Conservation (phyloP, 495 filamentous ascomycete genomes). For the Aspergillus conjunctus region DNA sequence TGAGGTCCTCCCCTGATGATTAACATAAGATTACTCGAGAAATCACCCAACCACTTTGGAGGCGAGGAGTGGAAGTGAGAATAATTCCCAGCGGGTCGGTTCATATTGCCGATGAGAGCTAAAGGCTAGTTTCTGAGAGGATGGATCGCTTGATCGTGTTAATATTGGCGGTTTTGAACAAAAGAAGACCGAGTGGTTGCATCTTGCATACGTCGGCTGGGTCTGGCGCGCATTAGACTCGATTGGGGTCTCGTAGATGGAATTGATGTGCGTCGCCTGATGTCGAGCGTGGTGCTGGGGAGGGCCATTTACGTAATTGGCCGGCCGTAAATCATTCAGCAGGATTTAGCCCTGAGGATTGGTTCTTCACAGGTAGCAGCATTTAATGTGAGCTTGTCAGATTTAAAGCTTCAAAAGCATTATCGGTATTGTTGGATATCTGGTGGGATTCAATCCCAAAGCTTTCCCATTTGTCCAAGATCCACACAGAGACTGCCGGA, state of each 20-base stretch:
- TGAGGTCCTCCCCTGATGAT: background rate
- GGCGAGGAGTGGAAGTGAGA: too few relatives aligned
- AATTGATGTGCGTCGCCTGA: background rate
- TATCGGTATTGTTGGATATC: too few relatives aligned
- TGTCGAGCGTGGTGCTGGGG: background rate
- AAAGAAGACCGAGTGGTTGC: too few relatives aligned
- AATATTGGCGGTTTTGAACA: too few relatives aligned
- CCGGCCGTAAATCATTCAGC: conserved; percentile 4
- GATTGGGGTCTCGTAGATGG: too few relatives aligned
- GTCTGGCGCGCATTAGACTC: background rate
- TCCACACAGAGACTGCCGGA: too few relatives aligned
- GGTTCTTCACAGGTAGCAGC: background rate
- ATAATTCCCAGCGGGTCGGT: conserved; percentile 2
- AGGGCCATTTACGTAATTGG: conserved; percentile 12
- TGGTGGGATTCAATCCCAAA: too few relatives aligned
- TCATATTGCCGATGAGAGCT: conserved; percentile 2
- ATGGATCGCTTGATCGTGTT: conserved; percentile 9
- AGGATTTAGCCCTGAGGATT: conserved; percentile 7
- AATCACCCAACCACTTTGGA: too few relatives aligned
- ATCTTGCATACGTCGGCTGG: conserved; percentile 16
- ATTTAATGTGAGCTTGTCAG: background rate
- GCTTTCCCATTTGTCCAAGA: too few relatives aligned
- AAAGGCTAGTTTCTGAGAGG: conserved; percentile 1
- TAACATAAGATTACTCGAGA: too few relatives aligned
- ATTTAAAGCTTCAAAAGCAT: background rate